Evolutionary conservation across 164 flowering plant species (phyloP).

Genomic region (Saururus chinensis): DNA sequence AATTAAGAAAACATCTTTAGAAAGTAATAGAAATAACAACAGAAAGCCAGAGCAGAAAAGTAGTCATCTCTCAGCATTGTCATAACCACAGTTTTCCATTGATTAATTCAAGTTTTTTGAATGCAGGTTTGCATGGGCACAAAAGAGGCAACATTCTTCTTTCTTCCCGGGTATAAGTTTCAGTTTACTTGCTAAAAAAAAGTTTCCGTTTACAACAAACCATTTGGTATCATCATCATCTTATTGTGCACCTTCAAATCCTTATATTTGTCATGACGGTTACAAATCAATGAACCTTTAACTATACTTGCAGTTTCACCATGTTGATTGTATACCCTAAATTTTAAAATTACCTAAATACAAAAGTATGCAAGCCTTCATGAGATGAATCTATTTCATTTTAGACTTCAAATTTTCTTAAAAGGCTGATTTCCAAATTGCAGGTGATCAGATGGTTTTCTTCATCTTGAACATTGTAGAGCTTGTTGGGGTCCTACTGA

Average conservation of each 20-base stretch:
- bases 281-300: too few species aligned
- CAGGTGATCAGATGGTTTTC: not conserved
- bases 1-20: not conserved
- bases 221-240: not conserved
- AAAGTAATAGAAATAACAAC: not conserved
- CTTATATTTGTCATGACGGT: too few species aligned
- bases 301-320: too few species aligned
- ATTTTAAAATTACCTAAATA: too few species aligned
- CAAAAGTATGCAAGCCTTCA: too few species aligned
- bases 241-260: not conserved
- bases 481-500: not conserved
- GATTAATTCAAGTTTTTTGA: not conserved
- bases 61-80: not conserved
- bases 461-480: not conserved
- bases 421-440: not conserved
- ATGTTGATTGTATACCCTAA: too few species aligned
- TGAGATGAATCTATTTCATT: not conserved
- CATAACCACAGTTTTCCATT: not conserved
- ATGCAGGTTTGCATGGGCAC: constrained; percentile 58
- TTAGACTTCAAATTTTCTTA: not conserved
- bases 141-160: constrained; percentile 37
- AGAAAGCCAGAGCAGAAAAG: not conserved
- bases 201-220: not conserved
- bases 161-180: constrained; percentile 51
- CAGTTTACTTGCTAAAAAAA: not conserved